A percentile compares a stretch with the other conserved stretches of the same genome.
phyloP scores from a whole-genome alignment of 1,284 basidiomycete species.

The Sutorius eximius region DNA sequence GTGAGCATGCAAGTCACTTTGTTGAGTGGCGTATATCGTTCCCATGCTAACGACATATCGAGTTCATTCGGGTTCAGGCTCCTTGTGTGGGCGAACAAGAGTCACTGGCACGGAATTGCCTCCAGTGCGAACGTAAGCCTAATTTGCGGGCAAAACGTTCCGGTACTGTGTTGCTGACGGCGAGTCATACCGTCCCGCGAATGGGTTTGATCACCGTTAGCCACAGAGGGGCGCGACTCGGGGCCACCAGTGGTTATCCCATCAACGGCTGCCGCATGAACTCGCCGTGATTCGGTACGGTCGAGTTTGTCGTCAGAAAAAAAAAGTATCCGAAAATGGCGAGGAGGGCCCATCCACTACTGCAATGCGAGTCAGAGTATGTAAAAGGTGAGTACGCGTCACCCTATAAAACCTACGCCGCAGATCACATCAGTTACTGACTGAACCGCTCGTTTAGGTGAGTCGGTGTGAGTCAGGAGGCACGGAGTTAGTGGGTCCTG shows the following conservation, averaged over 20 bases:
- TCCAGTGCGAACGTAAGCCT: conserved; percentile 20
- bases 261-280: neutral
- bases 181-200: conserved; percentile 15
- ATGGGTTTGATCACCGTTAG: neutral
- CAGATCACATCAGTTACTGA: neutral
- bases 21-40: conserved; percentile 1
- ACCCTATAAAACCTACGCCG: conserved; percentile 5
- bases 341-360: conserved; percentile 2
- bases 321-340: conserved; percentile 3
- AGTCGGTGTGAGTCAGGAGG: conserved; percentile 18
- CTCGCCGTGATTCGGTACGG: too few species aligned
- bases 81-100: conserved; percentile 11
- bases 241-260: conserved; percentile 11
- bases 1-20: conserved; percentile 2
- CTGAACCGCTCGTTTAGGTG: neutral
- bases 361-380: conserved; percentile 3
- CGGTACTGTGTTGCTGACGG: conserved; percentile 11
- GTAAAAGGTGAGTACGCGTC: neutral
- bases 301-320: too few species aligned
- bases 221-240: too few species aligned
- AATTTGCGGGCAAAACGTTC: conserved; percentile 9
- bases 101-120: conserved; percentile 7
- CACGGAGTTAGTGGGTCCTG: too few species aligned
- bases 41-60: conserved; percentile 12
- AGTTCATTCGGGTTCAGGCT: conserved; percentile 13